Conservation (phyloP, 2,329 filamentous ascomycete species). For the Colletotrichum truncatum region DNA sequence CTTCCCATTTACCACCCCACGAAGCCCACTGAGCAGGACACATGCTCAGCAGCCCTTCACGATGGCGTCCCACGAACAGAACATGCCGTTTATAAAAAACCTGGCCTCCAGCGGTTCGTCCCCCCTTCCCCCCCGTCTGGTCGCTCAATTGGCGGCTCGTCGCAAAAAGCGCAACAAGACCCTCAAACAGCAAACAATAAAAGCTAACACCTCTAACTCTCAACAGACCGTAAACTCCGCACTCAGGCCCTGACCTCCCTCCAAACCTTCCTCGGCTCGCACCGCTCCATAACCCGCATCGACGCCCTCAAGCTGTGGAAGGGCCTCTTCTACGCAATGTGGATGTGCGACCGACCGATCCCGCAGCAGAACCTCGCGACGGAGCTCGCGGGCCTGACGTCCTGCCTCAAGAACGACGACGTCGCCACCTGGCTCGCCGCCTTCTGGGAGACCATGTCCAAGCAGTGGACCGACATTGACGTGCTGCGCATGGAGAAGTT, state of each 20-base stretch:
- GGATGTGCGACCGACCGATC: conserved; percentile 91
- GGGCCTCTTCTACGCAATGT: conserved; percentile 91
- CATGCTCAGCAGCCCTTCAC: conserved; percentile 21
- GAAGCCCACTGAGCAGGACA: conserved; percentile 2
- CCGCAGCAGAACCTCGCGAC: conserved; percentile 85
- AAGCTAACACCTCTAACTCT: neutral
- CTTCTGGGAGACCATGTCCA: conserved; percentile 69
- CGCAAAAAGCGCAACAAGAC: neutral
- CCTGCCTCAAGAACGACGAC: conserved; percentile 30
- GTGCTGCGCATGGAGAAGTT: conserved; percentile 92
- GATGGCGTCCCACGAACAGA: conserved; percentile 54
- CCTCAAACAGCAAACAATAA: conserved; percentile 1
- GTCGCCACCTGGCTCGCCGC: conserved; percentile 30
- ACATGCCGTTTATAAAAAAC: conserved; percentile 81
- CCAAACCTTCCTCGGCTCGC: conserved; percentile 77
- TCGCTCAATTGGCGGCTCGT: too few species aligned
- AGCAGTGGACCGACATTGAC: conserved; percentile 77
- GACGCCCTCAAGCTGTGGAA: conserved; percentile 94
- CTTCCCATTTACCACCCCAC: neutral
- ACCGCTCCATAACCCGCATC: conserved; percentile 66
- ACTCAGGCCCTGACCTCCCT: conserved; percentile 82
- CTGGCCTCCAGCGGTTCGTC: conserved; percentile 82
- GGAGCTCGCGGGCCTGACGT: conserved; percentile 76
- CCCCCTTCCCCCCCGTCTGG: conserved; percentile 21
- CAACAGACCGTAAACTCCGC: conserved; percentile 78